Evolutionary conservation across 108 stramenopile species (phyloP).

Genomic region (Stephanodiscus minutulus): DNA sequence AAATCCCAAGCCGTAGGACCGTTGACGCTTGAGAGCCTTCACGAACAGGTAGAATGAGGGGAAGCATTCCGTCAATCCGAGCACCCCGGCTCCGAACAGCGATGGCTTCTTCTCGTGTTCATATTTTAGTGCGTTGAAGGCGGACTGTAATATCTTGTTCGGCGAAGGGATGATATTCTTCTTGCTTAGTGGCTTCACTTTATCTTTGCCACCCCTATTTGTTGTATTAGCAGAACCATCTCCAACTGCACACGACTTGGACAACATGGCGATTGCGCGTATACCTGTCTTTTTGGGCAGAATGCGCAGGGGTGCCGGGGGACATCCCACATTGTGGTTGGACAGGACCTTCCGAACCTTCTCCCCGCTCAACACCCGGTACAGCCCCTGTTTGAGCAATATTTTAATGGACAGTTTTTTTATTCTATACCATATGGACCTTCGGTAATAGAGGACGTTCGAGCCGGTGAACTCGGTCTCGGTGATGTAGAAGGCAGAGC

Average conservation of each 20-base stretch:
- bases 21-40: constrained; percentile 24
- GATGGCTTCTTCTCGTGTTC: constrained; percentile 52
- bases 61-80: constrained; percentile 68
- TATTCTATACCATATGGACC: constrained; percentile 81
- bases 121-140: constrained; percentile 71
- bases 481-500: constrained; percentile 79
- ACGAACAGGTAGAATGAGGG: constrained; percentile 61
- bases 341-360: constrained; percentile 40
- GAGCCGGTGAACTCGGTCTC: constrained; percentile 77
- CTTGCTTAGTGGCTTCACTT: background rate
- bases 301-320: constrained; percentile 62
- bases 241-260: constrained; percentile 32
- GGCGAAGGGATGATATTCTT: constrained; percentile 29
- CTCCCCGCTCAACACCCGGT: constrained; percentile 35
- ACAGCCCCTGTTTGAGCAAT: constrained; percentile 53
- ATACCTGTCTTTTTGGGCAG: constrained; percentile 81
- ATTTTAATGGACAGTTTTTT: constrained; percentile 61
- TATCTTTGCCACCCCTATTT: background rate
- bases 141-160: constrained; percentile 60
- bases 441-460: constrained; percentile 74
- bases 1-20: background rate
- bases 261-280: constrained; percentile 77
- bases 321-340: constrained; percentile 64
- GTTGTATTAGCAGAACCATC: background rate
- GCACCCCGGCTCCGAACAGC: constrained; percentile 67